A percentile compares a stretch with the other conserved stretches of the same genome.
phyloP scores from a whole-genome alignment of 164 flowering plant species.

The Berberis thunbergii region DNA sequence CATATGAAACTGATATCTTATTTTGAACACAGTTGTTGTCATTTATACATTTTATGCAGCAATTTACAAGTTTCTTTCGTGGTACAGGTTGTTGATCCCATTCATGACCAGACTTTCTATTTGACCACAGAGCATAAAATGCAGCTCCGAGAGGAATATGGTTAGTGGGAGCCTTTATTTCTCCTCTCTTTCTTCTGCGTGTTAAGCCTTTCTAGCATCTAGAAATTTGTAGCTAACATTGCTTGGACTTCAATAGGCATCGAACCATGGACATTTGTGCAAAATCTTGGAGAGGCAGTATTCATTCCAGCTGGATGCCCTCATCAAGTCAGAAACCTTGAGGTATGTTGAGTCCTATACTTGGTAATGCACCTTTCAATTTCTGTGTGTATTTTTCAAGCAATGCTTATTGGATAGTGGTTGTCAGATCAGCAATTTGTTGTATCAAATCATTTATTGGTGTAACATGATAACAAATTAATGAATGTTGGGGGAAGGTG shows the following conservation, averaged over 20 bases:
- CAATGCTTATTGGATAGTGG: too few species aligned
- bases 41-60: not conserved
- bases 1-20: too few species aligned
- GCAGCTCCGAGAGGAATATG: not conserved
- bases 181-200: not conserved
- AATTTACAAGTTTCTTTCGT: not conserved
- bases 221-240: not conserved
- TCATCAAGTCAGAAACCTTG: conserved; percentile 51
- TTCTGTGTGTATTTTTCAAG: too few species aligned
- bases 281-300: conserved; percentile 50
- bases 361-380: not conserved
- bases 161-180: not conserved
- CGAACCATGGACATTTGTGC: conserved; percentile 27
- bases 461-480: too few species aligned
- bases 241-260: not conserved
- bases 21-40: not conserved
- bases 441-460: too few species aligned
- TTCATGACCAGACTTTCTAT: conserved; percentile 1
- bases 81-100: not conserved
- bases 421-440: too few species aligned
- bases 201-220: not conserved
- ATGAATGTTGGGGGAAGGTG: too few species aligned
- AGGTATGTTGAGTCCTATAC: conserved; percentile 15
- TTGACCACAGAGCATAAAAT: not conserved
- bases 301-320: conserved; percentile 64